Conservation (phyloP, 805 yeast genomes). For the Yamadazyma kitorensis region DNA sequence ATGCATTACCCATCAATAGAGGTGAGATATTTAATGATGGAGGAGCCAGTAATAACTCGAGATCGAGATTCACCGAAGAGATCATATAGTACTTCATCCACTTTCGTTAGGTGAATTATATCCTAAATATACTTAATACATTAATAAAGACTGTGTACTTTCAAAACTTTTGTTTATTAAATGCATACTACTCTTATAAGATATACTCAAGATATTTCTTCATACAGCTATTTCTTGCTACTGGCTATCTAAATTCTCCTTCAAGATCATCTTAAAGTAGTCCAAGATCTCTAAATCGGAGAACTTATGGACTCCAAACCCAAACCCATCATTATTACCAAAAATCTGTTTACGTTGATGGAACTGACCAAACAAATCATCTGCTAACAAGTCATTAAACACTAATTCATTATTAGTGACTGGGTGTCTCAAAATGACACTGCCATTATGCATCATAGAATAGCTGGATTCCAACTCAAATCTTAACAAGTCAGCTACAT, state of each 20-base stretch:
- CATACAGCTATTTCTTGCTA: too few relatives aligned
- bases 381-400: slow-evolving; percentile 3
- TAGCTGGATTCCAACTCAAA: slow-evolving; percentile 3
- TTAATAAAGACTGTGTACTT: too few relatives aligned
- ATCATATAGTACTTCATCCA: slow-evolving; percentile 8
- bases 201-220: too few relatives aligned
- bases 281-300: slow-evolving; percentile 2
- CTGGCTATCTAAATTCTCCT: too few relatives aligned
- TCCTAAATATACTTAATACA: too few relatives aligned
- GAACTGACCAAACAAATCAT: slow-evolving; percentile 1
- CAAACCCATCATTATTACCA: background rate
- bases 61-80: slow-evolving; percentile 19
- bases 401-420: background rate
- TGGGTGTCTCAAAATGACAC: background rate
- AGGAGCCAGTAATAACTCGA: slow-evolving; percentile 17
- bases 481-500: slow-evolving; percentile 3
- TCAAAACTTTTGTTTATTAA: too few relatives aligned
- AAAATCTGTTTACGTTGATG: slow-evolving; percentile 1
- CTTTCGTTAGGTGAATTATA: too few relatives aligned
- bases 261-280: too few relatives aligned
- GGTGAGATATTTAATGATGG: slow-evolving; percentile 13
- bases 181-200: too few relatives aligned
- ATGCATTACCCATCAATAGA: slow-evolving; percentile 11
- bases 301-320: slow-evolving; percentile 1
- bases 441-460: slow-evolving; percentile 1